Conservation (phyloP, 2,329 filamentous ascomycete species). For the Talaromyces sp. region DNA sequence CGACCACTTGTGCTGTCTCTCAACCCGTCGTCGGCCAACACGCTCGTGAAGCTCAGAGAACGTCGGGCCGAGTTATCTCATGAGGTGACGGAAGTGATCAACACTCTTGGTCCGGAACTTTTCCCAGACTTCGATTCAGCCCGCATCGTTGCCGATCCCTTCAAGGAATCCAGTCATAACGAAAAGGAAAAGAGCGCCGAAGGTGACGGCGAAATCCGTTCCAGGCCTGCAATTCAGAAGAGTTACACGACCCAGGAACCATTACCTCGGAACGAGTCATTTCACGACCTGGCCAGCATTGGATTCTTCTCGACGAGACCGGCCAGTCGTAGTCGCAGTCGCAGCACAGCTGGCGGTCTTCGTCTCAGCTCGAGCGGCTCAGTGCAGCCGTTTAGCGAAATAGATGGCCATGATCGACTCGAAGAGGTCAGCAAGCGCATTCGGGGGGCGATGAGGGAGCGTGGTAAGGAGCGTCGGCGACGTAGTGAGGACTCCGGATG, state of each 20-base stretch:
- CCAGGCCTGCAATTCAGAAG: slow-evolving; percentile 24
- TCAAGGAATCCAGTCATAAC: slow-evolving; percentile 33
- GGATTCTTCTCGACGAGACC: slow-evolving; percentile 88
- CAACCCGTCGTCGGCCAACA: slow-evolving; percentile 78
- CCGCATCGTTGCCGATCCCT: slow-evolving; percentile 60
- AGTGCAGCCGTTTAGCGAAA: slow-evolving; percentile 60
- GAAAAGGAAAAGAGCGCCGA: slow-evolving; percentile 21
- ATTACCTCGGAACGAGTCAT: slow-evolving; percentile 84
- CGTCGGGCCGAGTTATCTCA: slow-evolving; percentile 69
- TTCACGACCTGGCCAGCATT: slow-evolving; percentile 81
- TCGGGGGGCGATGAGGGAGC: slow-evolving; percentile 74
- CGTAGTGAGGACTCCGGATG: slow-evolving; percentile 43
- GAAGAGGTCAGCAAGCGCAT: slow-evolving; percentile 83
- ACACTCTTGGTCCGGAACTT: slow-evolving; percentile 90
- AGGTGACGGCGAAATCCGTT: slow-evolving; percentile 18
- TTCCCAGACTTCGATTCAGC: slow-evolving; percentile 90
- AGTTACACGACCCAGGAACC: slow-evolving; percentile 40
- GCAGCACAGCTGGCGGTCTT: slow-evolving; percentile 64
- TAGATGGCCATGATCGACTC: slow-evolving; percentile 66
- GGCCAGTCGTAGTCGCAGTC: slow-evolving; percentile 71
- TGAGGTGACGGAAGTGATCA: slow-evolving; percentile 87
- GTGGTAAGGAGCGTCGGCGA: slow-evolving; percentile 61
- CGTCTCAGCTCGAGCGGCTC: slow-evolving; percentile 60
- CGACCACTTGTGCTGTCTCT: slow-evolving; percentile 81
- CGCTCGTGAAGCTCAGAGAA: slow-evolving; percentile 71